Conservation (phyloP, 345 rosid genomes). For the Gossypium australe region DNA sequence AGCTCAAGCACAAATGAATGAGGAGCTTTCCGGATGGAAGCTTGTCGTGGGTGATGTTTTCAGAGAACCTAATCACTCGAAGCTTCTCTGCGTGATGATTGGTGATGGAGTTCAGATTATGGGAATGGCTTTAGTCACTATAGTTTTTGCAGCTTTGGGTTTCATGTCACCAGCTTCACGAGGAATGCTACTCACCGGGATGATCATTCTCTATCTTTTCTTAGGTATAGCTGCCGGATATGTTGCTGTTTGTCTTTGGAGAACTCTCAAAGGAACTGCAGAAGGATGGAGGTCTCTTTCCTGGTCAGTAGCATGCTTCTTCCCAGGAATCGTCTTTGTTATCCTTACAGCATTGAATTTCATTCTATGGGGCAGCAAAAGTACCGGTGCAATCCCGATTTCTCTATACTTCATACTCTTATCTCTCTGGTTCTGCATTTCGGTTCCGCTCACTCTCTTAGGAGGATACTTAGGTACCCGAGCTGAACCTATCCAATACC, state of each 20-base stretch:
- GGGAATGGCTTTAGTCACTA: slow-evolving; percentile 57
- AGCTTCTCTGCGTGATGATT: slow-evolving; percentile 76
- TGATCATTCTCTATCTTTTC: slow-evolving; percentile 74
- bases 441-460: slow-evolving; percentile 69
- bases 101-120: slow-evolving; percentile 75
- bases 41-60: slow-evolving; percentile 81
- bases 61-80: slow-evolving; percentile 63
- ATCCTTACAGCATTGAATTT: slow-evolving; percentile 61
- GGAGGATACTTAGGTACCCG: slow-evolving; percentile 70
- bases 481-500: slow-evolving; percentile 56
- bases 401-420: slow-evolving; percentile 58
- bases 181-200: slow-evolving; percentile 82
- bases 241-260: slow-evolving; percentile 69
- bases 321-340: slow-evolving; percentile 75
- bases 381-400: slow-evolving; percentile 77
- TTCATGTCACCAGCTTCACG: slow-evolving; percentile 87
- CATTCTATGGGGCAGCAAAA: slow-evolving; percentile 66
- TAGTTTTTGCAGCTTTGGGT: slow-evolving; percentile 67
- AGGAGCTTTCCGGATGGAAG: slow-evolving; percentile 87
- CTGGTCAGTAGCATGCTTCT: slow-evolving; percentile 72
- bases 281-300: slow-evolving; percentile 75
- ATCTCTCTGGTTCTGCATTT: slow-evolving; percentile 77
- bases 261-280: slow-evolving; percentile 63
- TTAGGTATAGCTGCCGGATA: slow-evolving; percentile 68
- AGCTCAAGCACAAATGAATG: slow-evolving; percentile 81